phyloP scores from a whole-genome alignment of 2,329 filamentous ascomycete genomes.

The Arthrobotrys entomopaga region DNA sequence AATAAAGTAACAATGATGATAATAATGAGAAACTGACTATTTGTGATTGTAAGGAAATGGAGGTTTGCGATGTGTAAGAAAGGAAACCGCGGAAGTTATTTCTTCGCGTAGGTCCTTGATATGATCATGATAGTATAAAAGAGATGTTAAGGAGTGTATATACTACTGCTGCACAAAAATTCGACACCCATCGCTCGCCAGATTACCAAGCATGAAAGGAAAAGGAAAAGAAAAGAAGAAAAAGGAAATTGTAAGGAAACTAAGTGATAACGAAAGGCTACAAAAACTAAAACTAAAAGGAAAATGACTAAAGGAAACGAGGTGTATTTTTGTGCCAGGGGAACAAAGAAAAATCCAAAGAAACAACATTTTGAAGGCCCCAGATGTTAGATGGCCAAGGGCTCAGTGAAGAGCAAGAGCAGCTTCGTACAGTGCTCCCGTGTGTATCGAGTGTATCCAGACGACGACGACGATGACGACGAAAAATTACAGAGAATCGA shows the following conservation, averaged over 20 bases:
- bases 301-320: too few species aligned
- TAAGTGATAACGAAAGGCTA: conserved; percentile 1
- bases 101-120: conserved; percentile 49
- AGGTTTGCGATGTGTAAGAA: conserved; percentile 34
- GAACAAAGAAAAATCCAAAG: not conserved
- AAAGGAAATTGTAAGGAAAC: conserved; percentile 10
- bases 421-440: conserved; percentile 9
- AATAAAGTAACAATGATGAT: too few species aligned
- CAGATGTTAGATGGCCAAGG: not conserved
- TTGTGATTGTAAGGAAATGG: conserved; percentile 35
- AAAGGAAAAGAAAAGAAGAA: conserved; percentile 14
- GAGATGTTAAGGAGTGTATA: conserved; percentile 40
- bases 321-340: not conserved
- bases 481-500: conserved; percentile 21
- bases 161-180: conserved; percentile 57
- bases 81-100: conserved; percentile 32
- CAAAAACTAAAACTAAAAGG: too few species aligned
- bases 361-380: not conserved
- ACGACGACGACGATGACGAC: conserved; percentile 18
- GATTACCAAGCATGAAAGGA: conserved; percentile 36
- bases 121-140: conserved; percentile 49
- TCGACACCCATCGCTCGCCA: conserved; percentile 55
- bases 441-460: conserved; percentile 34
- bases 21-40: not conserved
- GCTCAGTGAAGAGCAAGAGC: conserved; percentile 48